phyloP scores from a whole-genome alignment of 345 rosid species.

The Acer campestre region DNA sequence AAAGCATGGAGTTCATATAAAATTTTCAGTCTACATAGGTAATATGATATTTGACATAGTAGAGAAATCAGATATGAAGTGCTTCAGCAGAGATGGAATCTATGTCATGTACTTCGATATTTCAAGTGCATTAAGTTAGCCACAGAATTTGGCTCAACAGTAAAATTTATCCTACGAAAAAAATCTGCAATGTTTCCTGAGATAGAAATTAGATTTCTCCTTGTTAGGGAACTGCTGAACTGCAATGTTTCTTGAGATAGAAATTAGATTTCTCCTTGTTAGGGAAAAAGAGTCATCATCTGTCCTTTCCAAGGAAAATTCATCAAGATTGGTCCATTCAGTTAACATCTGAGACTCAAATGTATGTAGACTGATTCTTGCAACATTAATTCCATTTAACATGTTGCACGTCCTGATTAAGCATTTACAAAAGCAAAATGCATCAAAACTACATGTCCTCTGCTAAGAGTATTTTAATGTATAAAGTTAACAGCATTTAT shows the following conservation, averaged over 20 bases:
- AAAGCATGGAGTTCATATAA: background rate
- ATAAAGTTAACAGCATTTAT: background rate
- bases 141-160: background rate
- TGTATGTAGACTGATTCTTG: background rate
- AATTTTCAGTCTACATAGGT: background rate
- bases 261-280: background rate
- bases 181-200: background rate
- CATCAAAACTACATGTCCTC: background rate
- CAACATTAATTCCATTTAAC: background rate
- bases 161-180: conserved; percentile 2
- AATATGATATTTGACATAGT: background rate
- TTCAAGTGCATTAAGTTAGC: background rate
- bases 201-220: background rate
- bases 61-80: background rate
- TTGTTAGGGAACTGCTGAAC: background rate
- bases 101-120: background rate
- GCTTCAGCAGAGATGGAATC: background rate
- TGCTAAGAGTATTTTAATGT: background rate
- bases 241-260: background rate
- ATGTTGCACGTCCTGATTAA: background rate
- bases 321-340: background rate
- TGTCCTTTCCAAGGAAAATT: background rate
- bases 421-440: background rate
- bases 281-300: background rate
- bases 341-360: background rate